These are phyloP conservation scores for Fusarium sp. DNA, from an alignment of 2,329 filamentous ascomycete genomes.

Conservation along the genomic window DNA sequence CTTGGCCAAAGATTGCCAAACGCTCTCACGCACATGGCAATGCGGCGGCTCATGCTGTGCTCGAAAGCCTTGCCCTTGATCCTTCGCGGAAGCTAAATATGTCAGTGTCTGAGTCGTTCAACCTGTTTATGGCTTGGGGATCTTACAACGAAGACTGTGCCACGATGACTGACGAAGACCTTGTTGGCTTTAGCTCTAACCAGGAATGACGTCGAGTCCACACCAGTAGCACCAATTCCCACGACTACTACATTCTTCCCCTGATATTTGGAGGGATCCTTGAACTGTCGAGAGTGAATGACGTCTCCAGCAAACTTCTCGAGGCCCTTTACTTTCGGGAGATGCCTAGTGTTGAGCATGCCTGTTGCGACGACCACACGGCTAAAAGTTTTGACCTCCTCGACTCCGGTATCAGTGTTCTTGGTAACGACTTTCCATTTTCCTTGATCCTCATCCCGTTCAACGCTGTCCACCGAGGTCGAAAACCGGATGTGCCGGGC, in stretches of 20 bases:
- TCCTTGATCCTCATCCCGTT: conserved; percentile 45
- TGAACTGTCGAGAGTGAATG: conserved; percentile 59
- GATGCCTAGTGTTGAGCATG: conserved; percentile 53
- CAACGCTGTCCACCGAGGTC: conserved; percentile 46
- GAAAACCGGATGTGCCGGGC: conserved; percentile 48
- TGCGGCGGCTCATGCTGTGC: conserved; percentile 52
- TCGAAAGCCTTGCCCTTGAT: conserved; percentile 55
- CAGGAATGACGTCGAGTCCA: conserved; percentile 51
- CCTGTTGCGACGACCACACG: conserved; percentile 56
- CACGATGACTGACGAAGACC: conserved; percentile 61
- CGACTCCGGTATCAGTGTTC: conserved; percentile 40
- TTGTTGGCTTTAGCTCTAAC: conserved; percentile 53
- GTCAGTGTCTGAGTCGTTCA: conserved; percentile 10
- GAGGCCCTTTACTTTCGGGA: conserved; percentile 55
- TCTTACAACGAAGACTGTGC: conserved; percentile 48
- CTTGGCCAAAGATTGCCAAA: conserved; percentile 31
- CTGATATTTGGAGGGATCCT: conserved; percentile 52
- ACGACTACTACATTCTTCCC: conserved; percentile 63
- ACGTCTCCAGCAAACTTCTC: conserved; percentile 58
- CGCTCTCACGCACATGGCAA: conserved; percentile 40
- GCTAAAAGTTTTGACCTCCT: conserved; percentile 50
- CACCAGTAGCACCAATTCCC: conserved; percentile 59
- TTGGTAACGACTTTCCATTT: conserved; percentile 52
- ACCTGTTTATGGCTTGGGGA: no score
- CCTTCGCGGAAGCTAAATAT: conserved; percentile 42